phyloP scores from a whole-genome alignment of 2,329 filamentous ascomycete species.

The Alternaria ventricosa region DNA sequence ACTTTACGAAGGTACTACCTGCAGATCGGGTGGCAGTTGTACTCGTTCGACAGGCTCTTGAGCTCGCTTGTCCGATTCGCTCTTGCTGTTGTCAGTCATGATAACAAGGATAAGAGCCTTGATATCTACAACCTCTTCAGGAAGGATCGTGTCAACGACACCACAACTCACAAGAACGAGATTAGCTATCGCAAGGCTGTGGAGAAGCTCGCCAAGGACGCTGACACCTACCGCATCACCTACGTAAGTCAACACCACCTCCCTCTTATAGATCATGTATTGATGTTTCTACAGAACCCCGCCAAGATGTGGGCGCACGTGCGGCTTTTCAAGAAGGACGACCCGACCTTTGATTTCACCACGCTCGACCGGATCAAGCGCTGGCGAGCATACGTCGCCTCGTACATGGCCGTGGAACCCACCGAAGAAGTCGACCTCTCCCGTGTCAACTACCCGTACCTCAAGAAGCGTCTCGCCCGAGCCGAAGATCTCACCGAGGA shows the following conservation, averaged over 20 bases:
- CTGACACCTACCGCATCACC: conserved; percentile 86
- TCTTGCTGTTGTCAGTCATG: conserved; percentile 80
- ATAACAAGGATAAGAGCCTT: conserved; percentile 90
- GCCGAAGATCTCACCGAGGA: conserved; percentile 42
- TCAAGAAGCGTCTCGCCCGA: conserved; percentile 50
- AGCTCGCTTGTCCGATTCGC: conserved; percentile 81
- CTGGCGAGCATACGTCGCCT: conserved; percentile 96
- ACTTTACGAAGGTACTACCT: conserved; percentile 91
- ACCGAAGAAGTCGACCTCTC: conserved; percentile 61
- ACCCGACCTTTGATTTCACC: conserved; percentile 76
- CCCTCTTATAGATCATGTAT: conserved; percentile 1
- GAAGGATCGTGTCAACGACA: conserved; percentile 78
- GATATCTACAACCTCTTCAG: conserved; percentile 90
- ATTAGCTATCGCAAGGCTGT: conserved; percentile 90
- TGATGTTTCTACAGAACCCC: conserved; percentile 50
- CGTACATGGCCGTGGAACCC: conserved; percentile 85
- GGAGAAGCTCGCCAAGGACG: conserved; percentile 90
- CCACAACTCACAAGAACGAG: conserved; percentile 88
- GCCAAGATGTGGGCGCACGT: conserved; percentile 76
- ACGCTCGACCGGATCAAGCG: conserved; percentile 67
- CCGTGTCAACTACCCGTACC: conserved; percentile 49
- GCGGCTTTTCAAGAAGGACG: conserved; percentile 86
- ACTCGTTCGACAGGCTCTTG: conserved; percentile 89
- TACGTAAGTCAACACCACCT: conserved; percentile 71
- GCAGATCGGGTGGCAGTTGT: conserved; percentile 88